These are phyloP conservation scores for Penicillium coffeae DNA, from an alignment of 495 filamentous ascomycete species.

Conservation along the genomic window DNA sequence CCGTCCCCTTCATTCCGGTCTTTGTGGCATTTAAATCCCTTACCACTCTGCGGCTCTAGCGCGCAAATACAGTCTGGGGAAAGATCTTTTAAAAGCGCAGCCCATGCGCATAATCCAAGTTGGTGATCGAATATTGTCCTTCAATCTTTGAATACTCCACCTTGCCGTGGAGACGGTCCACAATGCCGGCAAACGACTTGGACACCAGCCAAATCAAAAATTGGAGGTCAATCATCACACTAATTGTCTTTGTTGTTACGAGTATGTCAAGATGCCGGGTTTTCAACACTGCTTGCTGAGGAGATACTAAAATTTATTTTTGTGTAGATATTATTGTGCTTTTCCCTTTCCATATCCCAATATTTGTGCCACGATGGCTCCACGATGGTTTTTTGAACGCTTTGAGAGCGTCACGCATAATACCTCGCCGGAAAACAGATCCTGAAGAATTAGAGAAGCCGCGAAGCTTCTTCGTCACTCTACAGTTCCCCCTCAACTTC, in stretches of 20 bases:
- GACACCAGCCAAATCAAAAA: conserved; percentile 50
- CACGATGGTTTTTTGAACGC: conserved; percentile 41
- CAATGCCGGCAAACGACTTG: conserved; percentile 37
- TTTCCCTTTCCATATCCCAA: conserved; percentile 58
- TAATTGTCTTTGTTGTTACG: conserved; percentile 59
- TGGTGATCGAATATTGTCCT: too few relatives aligned
- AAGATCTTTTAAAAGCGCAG: neutral
- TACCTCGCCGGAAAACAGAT: conserved; percentile 34
- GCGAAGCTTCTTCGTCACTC: conserved; percentile 31
- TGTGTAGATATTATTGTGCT: conserved; percentile 58
- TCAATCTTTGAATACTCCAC: neutral
- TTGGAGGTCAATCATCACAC: conserved; percentile 61
- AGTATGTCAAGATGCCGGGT: conserved; percentile 42
- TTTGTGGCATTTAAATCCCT: neutral
- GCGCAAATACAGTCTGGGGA: too few relatives aligned
- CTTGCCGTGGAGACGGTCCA: neutral
- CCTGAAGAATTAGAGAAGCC: conserved; percentile 3
- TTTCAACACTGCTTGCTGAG: neutral
- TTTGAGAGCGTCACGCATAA: conserved; percentile 45
- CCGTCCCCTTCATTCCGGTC: conserved; percentile 8
- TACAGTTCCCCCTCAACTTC: conserved; percentile 60
- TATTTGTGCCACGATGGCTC: conserved; percentile 49
- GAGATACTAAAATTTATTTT: neutral
- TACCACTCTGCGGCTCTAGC: too few relatives aligned
- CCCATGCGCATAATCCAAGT: too few relatives aligned